Evolutionary conservation across 1,284 basidiomycete genomes (phyloP).

Genomic region (Erythrobasidium hasegawianum): DNA sequence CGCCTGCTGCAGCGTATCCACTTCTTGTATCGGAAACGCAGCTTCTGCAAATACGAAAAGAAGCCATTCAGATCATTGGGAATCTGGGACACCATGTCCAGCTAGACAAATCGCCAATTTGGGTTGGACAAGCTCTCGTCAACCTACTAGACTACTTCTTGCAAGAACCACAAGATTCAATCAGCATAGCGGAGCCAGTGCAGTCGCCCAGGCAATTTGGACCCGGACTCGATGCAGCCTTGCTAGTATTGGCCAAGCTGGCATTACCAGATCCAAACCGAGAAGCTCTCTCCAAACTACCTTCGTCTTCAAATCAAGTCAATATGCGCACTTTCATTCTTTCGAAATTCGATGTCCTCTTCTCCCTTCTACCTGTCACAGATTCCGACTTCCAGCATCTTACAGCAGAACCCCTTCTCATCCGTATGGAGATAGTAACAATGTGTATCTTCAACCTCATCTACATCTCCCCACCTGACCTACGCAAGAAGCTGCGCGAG

Average conservation of each 20-base stretch:
- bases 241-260: conserved; percentile 77
- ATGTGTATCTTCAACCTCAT: conserved; percentile 80
- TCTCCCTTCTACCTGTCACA: conserved; percentile 74
- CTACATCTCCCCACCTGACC: conserved; percentile 70
- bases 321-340: conserved; percentile 29
- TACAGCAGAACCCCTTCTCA: conserved; percentile 63
- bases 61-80: conserved; percentile 68
- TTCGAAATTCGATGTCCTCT: conserved; percentile 63
- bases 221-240: conserved; percentile 65
- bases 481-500: conserved; percentile 67
- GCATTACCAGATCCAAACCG: conserved; percentile 76
- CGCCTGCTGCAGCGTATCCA: conserved; percentile 46
- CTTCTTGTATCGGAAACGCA: conserved; percentile 63
- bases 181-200: conserved; percentile 30
- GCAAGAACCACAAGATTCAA: conserved; percentile 35
- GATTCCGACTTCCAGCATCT: conserved; percentile 71
- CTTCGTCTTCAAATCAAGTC: conserved; percentile 58
- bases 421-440: conserved; percentile 71
- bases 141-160: conserved; percentile 40
- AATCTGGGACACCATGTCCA: conserved; percentile 60
- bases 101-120: conserved; percentile 46
- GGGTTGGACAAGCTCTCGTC: conserved; percentile 30
- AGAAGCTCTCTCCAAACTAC: conserved; percentile 63
- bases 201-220: conserved; percentile 48
- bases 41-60: conserved; percentile 69